These are phyloP conservation scores for Fomitopsis pulvina DNA, from an alignment of 768 basidiomycete genomes.

Conservation along the genomic window DNA sequence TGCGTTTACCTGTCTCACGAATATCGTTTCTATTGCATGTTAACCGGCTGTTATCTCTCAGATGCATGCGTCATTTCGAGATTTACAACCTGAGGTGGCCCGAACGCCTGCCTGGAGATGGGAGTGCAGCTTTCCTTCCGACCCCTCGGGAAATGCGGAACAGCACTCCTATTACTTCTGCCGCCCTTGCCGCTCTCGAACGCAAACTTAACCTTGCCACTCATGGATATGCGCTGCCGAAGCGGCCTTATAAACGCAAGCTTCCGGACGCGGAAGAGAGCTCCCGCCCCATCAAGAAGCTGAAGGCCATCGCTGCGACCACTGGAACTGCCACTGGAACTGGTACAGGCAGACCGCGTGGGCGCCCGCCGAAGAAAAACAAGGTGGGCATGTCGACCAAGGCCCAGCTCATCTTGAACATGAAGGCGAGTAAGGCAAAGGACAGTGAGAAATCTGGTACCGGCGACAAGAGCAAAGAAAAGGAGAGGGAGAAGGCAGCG, in stretches of 20 bases:
- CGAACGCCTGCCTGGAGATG: constrained; percentile 46
- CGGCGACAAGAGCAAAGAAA: background rate
- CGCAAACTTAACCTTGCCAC: constrained; percentile 45
- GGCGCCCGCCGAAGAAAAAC: constrained; percentile 18
- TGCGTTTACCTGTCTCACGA: constrained; percentile 29
- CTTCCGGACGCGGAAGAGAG: constrained; percentile 15
- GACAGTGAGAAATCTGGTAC: background rate
- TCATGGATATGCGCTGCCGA: constrained; percentile 11
- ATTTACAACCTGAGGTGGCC: constrained; percentile 76
- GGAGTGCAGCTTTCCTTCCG: constrained; percentile 34
- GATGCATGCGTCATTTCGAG: constrained; percentile 75
- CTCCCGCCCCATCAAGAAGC: constrained; percentile 40
- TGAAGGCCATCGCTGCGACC: constrained; percentile 26
- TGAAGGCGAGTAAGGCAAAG: background rate
- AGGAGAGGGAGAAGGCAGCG: background rate
- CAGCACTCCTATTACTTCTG: constrained; percentile 36
- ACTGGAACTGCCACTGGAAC: too few relatives aligned
- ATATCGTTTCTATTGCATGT: background rate
- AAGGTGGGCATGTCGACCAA: constrained; percentile 21
- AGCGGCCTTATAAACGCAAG: constrained; percentile 11
- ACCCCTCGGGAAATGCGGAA: constrained; percentile 37
- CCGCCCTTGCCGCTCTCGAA: constrained; percentile 44
- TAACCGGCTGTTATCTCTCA: constrained; percentile 20
- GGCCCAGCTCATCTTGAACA: constrained; percentile 16
- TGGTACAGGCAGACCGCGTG: constrained; percentile 12